Percentiles rank a stretch among this genome's conserved stretches.
Evolutionary conservation across 2,329 filamentous ascomycete genomes (phyloP).

Genomic region (Neonectria magnoliae): DNA sequence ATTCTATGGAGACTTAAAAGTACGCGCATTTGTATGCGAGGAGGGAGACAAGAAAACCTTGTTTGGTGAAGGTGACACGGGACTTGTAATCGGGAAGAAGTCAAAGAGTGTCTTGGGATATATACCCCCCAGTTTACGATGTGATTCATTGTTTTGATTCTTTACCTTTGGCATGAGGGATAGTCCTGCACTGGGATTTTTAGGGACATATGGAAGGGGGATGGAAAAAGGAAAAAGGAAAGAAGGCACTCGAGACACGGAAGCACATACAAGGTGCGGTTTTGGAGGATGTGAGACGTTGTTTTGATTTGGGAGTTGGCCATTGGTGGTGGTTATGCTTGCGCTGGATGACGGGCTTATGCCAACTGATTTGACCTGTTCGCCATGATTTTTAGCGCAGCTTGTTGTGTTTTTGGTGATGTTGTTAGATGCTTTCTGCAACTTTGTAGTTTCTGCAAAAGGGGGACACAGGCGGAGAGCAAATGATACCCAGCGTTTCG

Average conservation of each 20-base stretch:
- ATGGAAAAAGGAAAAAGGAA: conserved; percentile 18
- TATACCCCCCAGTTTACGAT: conserved; percentile 43
- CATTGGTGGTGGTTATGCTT: conserved; percentile 2
- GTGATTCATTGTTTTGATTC: conserved; percentile 26
- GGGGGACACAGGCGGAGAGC: conserved; percentile 32
- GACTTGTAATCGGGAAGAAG: conserved; percentile 29
- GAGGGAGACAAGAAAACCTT: background rate
- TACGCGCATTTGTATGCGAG: conserved; percentile 14
- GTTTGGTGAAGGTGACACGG: conserved; percentile 4
- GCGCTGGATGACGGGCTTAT: conserved; percentile 16
- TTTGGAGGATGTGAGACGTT: conserved; percentile 5
- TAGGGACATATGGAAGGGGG: conserved; percentile 16
- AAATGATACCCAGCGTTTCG: conserved; percentile 45
- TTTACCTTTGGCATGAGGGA: conserved; percentile 16
- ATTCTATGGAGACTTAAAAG: conserved; percentile 46
- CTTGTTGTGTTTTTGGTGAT: conserved; percentile 21
- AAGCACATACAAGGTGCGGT: background rate
- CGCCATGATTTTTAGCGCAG: conserved; percentile 21
- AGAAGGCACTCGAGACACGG: background rate
- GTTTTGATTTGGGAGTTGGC: conserved; percentile 20
- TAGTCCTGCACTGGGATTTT: conserved; percentile 16
- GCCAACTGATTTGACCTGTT: conserved; percentile 27
- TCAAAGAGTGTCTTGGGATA: conserved; percentile 37
- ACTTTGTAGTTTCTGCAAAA: conserved; percentile 21
- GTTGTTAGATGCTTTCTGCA: conserved; percentile 28